These are phyloP conservation scores for Magnolia officinalis DNA, from an alignment of 164 flowering plant genomes.

Conservation along the genomic window DNA sequence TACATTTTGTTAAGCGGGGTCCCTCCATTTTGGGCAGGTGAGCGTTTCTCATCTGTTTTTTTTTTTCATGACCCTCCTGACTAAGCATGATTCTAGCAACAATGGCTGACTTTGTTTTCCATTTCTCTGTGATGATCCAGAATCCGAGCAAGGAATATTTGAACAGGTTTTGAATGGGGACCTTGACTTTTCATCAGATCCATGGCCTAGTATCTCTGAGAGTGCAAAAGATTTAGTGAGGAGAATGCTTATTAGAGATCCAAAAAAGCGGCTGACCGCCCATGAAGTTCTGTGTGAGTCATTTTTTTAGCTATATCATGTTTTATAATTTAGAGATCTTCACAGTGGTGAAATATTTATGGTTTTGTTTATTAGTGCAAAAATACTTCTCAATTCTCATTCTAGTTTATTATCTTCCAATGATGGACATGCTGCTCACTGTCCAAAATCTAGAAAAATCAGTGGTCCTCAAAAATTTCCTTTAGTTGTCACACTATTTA, in stretches of 20 bases:
- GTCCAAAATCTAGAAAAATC: neutral
- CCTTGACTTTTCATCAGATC: slow-evolving; percentile 65
- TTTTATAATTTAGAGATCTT: neutral
- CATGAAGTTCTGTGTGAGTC: slow-evolving; percentile 81
- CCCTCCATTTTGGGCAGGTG: slow-evolving; percentile 97
- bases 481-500: too few relatives aligned
- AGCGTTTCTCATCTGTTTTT: slow-evolving; percentile 11
- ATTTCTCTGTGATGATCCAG: slow-evolving; percentile 28
- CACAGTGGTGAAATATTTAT: neutral
- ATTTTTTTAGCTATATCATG: neutral
- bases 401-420: neutral
- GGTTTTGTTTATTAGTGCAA: neutral
- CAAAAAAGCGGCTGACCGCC: slow-evolving; percentile 65
- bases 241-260: slow-evolving; percentile 69
- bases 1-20: slow-evolving; percentile 77
- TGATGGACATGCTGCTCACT: neutral
- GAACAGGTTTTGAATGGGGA: slow-evolving; percentile 71
- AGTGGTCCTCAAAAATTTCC: neutral
- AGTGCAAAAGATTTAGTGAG: slow-evolving; percentile 77
- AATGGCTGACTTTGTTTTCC: neutral
- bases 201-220: slow-evolving; percentile 80
- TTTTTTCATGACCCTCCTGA: neutral
- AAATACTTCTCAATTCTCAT: neutral
- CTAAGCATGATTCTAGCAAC: neutral
- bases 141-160: slow-evolving; percentile 72